Evolutionary conservation across 2,329 filamentous ascomycete species (phyloP), one percentile per base, ranked within the genome.

Genomic region (Macroventuria anomochaeta): DNA sequence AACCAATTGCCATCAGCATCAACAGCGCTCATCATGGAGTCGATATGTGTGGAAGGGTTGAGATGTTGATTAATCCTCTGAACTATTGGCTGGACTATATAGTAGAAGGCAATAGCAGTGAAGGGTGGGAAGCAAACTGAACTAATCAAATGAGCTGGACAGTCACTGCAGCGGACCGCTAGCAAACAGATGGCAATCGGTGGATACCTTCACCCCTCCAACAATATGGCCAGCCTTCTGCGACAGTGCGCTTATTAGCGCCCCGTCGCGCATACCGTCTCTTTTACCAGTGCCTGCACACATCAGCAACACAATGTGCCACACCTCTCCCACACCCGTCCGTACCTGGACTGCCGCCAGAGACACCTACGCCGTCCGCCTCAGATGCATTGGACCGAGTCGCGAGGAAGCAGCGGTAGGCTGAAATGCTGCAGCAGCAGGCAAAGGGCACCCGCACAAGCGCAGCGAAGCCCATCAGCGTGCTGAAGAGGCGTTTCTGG

Each of bases 401-500:
- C 13, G 78, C 77, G 26, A 70, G 80, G 46, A 81, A 81, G 61
- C 73, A 75, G 55, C 76, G 79, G 57, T 81, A 84, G 66, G 78
- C 78, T 3, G 79, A 82, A 54, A 65, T 79, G 28, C 69, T 84
- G 54, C 69, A 77, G n/a, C n/a, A n/a, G 56, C 70, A 77, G 65
- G 78, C 77, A 4, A 77, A 80, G 57, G 71, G 79, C 58, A 59
- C 77, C 46, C 76, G 73, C 41, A 56, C 74, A 2, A 69, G 76
- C 46, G 74, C 78, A 3, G 61, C 59, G 36, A 81, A 81, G 59
- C 79, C 80, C 2, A 70, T 73, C 15, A 77, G 73, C 29, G 69
- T 83, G 52, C 80, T 87, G 68, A 81, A 81, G 69, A 90, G 87
- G 78, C 84, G 93, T 46, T 97, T 97, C 79, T 97, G 93, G 93